Evolutionary conservation across 202 grass and related monocot species (phyloP), one percentile per base, ranked within the genome.

Genomic region (Brachypodium distachyon): DNA sequence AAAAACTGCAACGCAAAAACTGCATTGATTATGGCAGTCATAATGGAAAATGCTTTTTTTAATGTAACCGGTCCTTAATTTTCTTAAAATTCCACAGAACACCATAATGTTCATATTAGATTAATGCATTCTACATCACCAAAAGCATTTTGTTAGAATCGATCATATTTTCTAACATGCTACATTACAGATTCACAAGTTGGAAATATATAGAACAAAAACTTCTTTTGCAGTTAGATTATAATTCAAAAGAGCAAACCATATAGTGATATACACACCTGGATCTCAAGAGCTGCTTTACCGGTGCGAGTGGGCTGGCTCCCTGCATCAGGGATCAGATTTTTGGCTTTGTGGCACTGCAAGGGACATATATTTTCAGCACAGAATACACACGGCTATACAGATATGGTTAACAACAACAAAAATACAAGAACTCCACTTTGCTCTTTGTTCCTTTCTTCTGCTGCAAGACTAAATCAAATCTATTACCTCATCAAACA

Each of bases 271-370:
- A 52, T 32, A 87, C 78, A 46, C 41, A 96, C 92, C 92, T 99
- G 96, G 46, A 99, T 87, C 61, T 96, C 96, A 85, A 96, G 90
- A 87, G 96, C 96, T 66, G 92, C 83, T 86, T 83, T 88, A 38
- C 96, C 96, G 43, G 96, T 99, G 62, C 96, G 96, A 58, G 96
- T 99, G 50, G 96, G 83, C 81, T 96, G 96, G 47, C 91, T 87
- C 73, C 96, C 96, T 23, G 92, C 78, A 79, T 99, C 96, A 78
- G 96, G 91, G 76, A 99, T 81, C 28, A 99, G 82, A 93, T 99
- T 99, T 88, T 99, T 99, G 73, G 96, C 96, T 81, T 99, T 99
- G 76, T 99, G 96, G 67, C 96, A 99, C 96, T 99, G 89, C 74
- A 85, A 74, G 42, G 53, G 77, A 75, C 17, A 77, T 73, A 43